Base-by-base conservation (phyloP, 75 land plant species). In the Adiantum capillusveneris region DNA sequence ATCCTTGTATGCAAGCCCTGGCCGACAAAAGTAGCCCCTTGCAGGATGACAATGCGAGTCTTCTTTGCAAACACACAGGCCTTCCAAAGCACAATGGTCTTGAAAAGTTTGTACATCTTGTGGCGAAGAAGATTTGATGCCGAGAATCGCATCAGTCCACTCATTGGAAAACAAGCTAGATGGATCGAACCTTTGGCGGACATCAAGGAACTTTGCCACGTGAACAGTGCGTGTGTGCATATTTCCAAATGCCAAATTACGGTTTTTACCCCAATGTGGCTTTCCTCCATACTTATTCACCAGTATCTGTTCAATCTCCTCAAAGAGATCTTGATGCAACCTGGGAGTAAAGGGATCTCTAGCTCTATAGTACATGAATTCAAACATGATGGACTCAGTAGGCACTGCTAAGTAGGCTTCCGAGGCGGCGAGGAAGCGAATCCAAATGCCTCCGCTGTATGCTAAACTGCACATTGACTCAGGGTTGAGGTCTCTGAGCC, bases 181-280 rank as follows among this genome's bases (percentile, higher is more conserved):
- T 1, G 69, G 72, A 29, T 64, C 72, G 0, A 53, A n/a, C 29
- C 59, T 65, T 20, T 45, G 9, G 26, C 29, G 24, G 1, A 24
- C 56, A 6, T 56, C 56, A 20, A 45, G 20, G 26, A 39, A 69
- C 6, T 65, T 56, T 5, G 56, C 49, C 54, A 29, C 34, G 14
- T 17, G 52, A 0, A 29, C 29, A 0, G 31, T 37, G 20, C 49
- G 65, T 6, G 13, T 5, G 11, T 16, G n/a, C 22, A 70, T 53
- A 19, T 42, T 60, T 0, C 27, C 36, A 19, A 70, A 70, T 7
- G 51, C 73, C 9, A 70, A 16, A 60, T 65, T 64, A 11, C 74
- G 11, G 58, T 72, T 72, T 62, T 72, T 72, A 7, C 74, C 74
- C 74, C 74, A 65, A 41, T 72, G 74, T 0, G 62, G 69, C 56